These are phyloP conservation scores for Yamadazyma spencermartinsiae DNA, from an alignment of 1,139 yeast species.

Conservation along the genomic window DNA sequence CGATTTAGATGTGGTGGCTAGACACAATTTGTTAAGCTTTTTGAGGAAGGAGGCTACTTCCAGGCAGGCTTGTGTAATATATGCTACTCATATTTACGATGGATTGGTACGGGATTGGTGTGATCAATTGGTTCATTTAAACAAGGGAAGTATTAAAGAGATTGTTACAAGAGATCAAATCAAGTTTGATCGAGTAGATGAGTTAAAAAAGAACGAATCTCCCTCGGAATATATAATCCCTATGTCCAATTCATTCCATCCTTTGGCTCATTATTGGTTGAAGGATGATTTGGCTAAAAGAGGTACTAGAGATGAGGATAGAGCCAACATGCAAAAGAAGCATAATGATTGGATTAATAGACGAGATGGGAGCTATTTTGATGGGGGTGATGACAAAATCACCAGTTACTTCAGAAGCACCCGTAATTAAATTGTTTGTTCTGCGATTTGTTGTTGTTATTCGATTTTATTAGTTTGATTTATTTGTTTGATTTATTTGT, in stretches of 20 bases:
- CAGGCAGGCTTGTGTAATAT: slow-evolving; percentile 71
- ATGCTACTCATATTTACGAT: slow-evolving; percentile 96
- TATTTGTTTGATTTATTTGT: neutral
- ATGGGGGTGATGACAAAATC: slow-evolving; percentile 44
- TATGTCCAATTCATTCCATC: slow-evolving; percentile 60
- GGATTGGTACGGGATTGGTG: slow-evolving; percentile 87
- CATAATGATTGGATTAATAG: slow-evolving; percentile 48
- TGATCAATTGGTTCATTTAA: slow-evolving; percentile 76
- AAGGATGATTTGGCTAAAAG: slow-evolving; percentile 50
- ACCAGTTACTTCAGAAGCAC: slow-evolving; percentile 51
- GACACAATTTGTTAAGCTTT: slow-evolving; percentile 70
- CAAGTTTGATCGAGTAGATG: slow-evolving; percentile 21
- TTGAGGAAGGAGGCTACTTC: slow-evolving; percentile 66
- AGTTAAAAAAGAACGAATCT: slow-evolving; percentile 12
- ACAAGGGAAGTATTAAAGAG: slow-evolving; percentile 53
- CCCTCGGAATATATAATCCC: slow-evolving; percentile 31
- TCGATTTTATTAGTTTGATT: too few relatives aligned
- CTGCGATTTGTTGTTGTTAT: neutral
- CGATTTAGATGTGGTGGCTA: slow-evolving; percentile 88
- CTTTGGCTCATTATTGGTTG: slow-evolving; percentile 70
- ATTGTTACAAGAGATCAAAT: slow-evolving; percentile 23
- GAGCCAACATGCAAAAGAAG: slow-evolving; percentile 41
- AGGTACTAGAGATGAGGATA: slow-evolving; percentile 56
- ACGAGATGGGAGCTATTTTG: slow-evolving; percentile 46
- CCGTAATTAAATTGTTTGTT: slow-evolving; percentile 7